Evolutionary conservation across 2,329 filamentous ascomycete genomes (phyloP).

Genomic region (Aureobasidium lini): DNA sequence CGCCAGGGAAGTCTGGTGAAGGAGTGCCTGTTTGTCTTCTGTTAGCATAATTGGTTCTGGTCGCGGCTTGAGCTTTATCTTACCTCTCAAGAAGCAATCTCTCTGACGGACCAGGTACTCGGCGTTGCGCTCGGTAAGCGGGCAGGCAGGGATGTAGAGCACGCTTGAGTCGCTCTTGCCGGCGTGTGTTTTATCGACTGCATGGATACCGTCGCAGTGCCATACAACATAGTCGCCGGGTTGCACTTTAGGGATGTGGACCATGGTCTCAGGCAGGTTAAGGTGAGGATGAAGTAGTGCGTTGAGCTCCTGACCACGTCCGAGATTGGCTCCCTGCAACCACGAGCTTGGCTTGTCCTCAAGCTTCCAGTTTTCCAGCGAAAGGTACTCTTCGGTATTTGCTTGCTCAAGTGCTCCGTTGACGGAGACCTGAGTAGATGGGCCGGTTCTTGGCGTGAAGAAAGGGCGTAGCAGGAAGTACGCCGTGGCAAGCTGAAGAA

Average conservation of each 20-base stretch:
- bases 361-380: slow-evolving; percentile 55
- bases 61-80: neutral
- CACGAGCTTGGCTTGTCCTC: slow-evolving; percentile 47
- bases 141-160: slow-evolving; percentile 71
- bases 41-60: neutral
- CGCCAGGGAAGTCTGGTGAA: slow-evolving; percentile 41
- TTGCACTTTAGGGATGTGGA: slow-evolving; percentile 59
- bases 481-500: slow-evolving; percentile 65
- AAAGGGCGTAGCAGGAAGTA: slow-evolving; percentile 81
- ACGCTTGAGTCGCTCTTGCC: slow-evolving; percentile 29
- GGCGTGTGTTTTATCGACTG: slow-evolving; percentile 66
- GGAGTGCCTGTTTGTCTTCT: slow-evolving; percentile 22
- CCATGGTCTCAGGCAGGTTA: slow-evolving; percentile 59
- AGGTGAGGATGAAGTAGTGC: slow-evolving; percentile 61
- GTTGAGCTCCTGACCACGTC: slow-evolving; percentile 62
- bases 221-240: slow-evolving; percentile 70
- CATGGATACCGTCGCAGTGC: slow-evolving; percentile 65
- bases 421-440: slow-evolving; percentile 26
- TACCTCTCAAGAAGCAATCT: slow-evolving; percentile 55
- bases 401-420: slow-evolving; percentile 28
- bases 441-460: slow-evolving; percentile 51
- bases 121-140: slow-evolving; percentile 64
- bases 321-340: slow-evolving; percentile 63
- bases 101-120: slow-evolving; percentile 61
- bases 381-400: slow-evolving; percentile 40